A percentile compares a stretch with the other conserved stretches of the same genome.
phyloP scores from a whole-genome alignment of 2,329 filamentous ascomycete species.

The Nothophaeocryptopus gaeumannii region DNA sequence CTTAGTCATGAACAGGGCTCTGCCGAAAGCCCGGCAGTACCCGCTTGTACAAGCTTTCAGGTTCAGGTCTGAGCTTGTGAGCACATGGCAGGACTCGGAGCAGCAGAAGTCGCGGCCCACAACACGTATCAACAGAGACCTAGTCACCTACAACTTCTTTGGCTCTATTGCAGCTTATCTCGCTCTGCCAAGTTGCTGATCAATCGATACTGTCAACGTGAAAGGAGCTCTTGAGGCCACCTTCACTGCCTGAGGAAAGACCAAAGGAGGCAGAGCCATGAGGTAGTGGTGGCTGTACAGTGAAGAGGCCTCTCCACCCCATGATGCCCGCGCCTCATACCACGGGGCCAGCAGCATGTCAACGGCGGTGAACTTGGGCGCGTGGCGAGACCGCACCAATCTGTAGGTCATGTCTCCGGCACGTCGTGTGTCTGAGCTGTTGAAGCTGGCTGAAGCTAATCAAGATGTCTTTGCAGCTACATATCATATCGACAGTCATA shows the following conservation, averaged over 20 bases:
- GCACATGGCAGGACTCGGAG: no score
- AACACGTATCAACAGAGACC: no score
- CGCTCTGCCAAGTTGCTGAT: not conserved
- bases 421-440: not conserved
- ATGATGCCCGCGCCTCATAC: conserved; percentile 14
- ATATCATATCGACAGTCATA: conserved; percentile 99
- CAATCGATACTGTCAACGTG: not conserved
- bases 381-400: conserved; percentile 96
- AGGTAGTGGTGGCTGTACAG: conserved; percentile 3
- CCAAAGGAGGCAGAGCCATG: not conserved
- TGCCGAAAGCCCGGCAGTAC: no score
- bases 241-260: conserved; percentile 4
- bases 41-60: no score
- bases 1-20: no score
- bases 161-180: no score
- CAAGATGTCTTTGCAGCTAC: conserved; percentile 58
- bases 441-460: conserved; percentile 2
- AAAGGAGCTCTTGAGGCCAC: not conserved
- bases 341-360: conserved; percentile 16
- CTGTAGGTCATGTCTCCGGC: conserved; percentile 59
- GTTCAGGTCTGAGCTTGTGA: no score
- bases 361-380: conserved; percentile 38
- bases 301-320: conserved; percentile 4
- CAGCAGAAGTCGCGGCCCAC: no score
- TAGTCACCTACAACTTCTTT: no score